A percentile compares a stretch with the other conserved stretches of the same genome.
phyloP scores from a whole-genome alignment of 306 rosid species.

The Bauhinia variegata region DNA sequence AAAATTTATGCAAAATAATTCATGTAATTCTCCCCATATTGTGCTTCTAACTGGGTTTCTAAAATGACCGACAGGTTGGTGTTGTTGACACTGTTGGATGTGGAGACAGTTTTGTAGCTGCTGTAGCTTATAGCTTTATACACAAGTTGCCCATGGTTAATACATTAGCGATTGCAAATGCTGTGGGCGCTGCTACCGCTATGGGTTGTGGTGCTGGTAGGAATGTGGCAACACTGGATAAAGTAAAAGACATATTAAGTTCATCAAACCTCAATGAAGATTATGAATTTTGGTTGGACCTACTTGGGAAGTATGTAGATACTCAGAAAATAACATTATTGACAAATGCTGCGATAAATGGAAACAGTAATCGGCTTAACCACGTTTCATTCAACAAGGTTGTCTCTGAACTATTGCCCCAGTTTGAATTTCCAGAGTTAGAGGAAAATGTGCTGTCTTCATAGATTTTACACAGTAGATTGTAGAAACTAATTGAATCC shows the following conservation, averaged over 20 bases:
- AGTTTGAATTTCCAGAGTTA: slow-evolving; percentile 52
- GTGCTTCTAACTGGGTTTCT: slow-evolving; percentile 33
- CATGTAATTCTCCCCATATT: slow-evolving; percentile 14
- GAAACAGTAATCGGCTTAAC: slow-evolving; percentile 45
- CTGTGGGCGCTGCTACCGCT: slow-evolving; percentile 98
- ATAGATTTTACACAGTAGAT: slow-evolving; percentile 27
- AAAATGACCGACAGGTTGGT: slow-evolving; percentile 66
- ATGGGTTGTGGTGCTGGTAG: slow-evolving; percentile 98
- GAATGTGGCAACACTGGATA: slow-evolving; percentile 81
- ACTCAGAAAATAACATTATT: slow-evolving; percentile 57
- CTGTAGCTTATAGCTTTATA: slow-evolving; percentile 86
- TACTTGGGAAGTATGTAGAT: slow-evolving; percentile 49
- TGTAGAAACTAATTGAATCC: slow-evolving; percentile 23
- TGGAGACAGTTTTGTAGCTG: slow-evolving; percentile 97
- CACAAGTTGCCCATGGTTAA: slow-evolving; percentile 70
- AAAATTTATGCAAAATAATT: background rate
- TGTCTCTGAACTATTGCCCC: slow-evolving; percentile 71
- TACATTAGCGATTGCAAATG: slow-evolving; percentile 85
- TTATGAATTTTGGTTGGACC: slow-evolving; percentile 58
- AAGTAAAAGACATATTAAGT: slow-evolving; percentile 61
- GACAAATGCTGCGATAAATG: slow-evolving; percentile 47
- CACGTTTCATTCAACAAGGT: slow-evolving; percentile 58
- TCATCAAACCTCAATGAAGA: slow-evolving; percentile 62
- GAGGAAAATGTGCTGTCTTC: slow-evolving; percentile 61
- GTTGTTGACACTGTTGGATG: slow-evolving; percentile 92